Base-by-base conservation (phyloP, 495 filamentous ascomycete genomes). In the Penicillium ucsense region DNA sequence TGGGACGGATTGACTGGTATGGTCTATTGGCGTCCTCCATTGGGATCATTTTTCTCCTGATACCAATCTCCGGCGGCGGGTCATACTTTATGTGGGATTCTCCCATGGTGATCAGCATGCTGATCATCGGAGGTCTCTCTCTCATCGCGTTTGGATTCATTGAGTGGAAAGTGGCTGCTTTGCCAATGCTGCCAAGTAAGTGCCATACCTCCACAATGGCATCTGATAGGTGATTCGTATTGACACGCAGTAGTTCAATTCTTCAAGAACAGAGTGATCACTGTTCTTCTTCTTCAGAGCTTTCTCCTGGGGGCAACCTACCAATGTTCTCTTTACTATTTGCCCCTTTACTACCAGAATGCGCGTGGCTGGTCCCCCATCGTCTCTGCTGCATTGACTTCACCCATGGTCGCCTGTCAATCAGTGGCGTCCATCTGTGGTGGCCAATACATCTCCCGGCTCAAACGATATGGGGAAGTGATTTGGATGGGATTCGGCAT, bases 31-130 rank as follows among this genome's bases (percentile, higher is more conserved):
- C 71, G 2, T 76, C 71, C 5, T 74, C 72, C 0, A 67, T 73
- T 32, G 76, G 70, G 1, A 71, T 82, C 31, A 70, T 82, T 27
- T 73, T 81, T 43, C 41, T 81, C 12, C 63, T 83, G 38, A 80
- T 83, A 49, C 80, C 81, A 10, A 74, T 84, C 31, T 82, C 79
- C 8, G 81, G 79, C 4, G 80, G 77, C 28, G 80, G 81, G 0
- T 74, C 73, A 4, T 78, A 76, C 46, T 83, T 81, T 48, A 55
- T 68, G 4, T 84, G 80, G 80, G 54, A 74, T 42, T 81, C 78
- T 3, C 63, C 78, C 0, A 69, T 83, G 65, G 73, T 83, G 3
- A 82, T 85, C 32, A 71, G 72, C 38, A 81, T 84, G 76, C 67
- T 85, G 31, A 57, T 62, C 1, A 67, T 83, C 30, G 77, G 79